Base-by-base conservation (phyloP, 106 monocot genomes). In the Hemerocallis citrina region DNA sequence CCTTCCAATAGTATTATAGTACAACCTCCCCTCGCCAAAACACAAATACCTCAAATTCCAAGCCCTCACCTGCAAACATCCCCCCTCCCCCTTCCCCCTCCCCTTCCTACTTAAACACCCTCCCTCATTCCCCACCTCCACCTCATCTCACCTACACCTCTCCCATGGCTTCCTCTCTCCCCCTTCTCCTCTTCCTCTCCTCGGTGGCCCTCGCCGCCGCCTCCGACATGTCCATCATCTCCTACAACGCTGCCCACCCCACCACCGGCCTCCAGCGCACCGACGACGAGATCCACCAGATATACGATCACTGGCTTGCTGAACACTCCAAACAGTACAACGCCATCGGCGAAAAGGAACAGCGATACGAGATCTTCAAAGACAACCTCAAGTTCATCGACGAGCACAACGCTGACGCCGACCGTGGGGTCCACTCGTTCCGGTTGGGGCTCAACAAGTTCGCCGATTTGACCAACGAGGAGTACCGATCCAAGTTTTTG, bases 401-500 rank as follows among this genome's bases (percentile, higher is more conserved):
- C 69, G 86, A 68, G 65, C 83, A 86, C 76, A 95, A 90, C 75
- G 72, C 77, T 17, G 74, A 49, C 31, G 79, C 79, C 27, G 81
- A 78, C 34, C 65, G 41, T 6, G 74, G 77, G 12, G 57, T 40
- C 11, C 79, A 77, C 52, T 66, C 77, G 6, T 95, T 71, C 67
- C 49, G 62, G 17, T 57, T 95, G 12, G 89, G 83, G 15, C 49
- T 95, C 28, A 95, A 80, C 73, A 77, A 78, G 11, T 95, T 95
- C 74, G 95, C 95, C 9, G 95, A 95, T 55, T 66, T 95, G 34
- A 95, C 86, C 14, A 89, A 90, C 54, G 86, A 85, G 55, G 95
- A 95, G 81, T 95, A 67, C 69, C 65, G 89, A 28, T 59, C 72
- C 12, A 34, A 6, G 41, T 80, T 65, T 59, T 70, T 90, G 4